Base-by-base conservation (phyloP, 805 yeast genomes). In the Pichia thaimueangensis region DNA sequence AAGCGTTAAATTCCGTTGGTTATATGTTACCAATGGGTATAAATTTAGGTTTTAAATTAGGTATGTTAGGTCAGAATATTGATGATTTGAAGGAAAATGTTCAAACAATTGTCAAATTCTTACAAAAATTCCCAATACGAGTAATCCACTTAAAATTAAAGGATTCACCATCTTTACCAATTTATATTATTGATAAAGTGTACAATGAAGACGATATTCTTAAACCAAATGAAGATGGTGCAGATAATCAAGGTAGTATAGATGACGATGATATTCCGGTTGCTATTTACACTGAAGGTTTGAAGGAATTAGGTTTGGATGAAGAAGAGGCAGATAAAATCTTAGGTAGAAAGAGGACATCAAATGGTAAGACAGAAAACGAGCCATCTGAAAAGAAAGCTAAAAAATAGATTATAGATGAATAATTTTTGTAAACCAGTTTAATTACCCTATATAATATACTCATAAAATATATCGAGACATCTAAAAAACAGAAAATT, bases 101-200 rank as follows among this genome's bases (percentile, higher is more conserved):
- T 35, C 64, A 70, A 22, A 71, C 74, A 32, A 76, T 86, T 12
- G 62, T 77, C 29, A 60, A 65, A 21, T 63, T 68, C 40, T 71
- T 87, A 48, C 53, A 57, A 20, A 37, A 33, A 23, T 65, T 64
- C 29, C 62, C 62, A 31, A 71, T 76, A 58, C 82, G 78, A 63
- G 74, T 75, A 30, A 66, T 82, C 27, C 76, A 74, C 55, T 59
- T 85, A 47, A 87, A 87, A 67, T 71, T 91, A 11, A 66, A 70
- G 44, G 62, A 64, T 32, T 86, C 96, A 17, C 96, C 96, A 17
- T 76, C 89, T 8, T 68, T 93, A 54, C 97, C 99, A 35, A 69
- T 93, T 46, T 93, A 70, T 64, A 76, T 80, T 57, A 69, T 82
- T 35, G 81, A 82, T 24, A 71, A 69, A 49, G 58, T 81, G 39